Evolutionary conservation across 768 basidiomycete species (phyloP), one percentile per base, ranked within the genome.

Genomic region (Naganishia vishniacii): DNA sequence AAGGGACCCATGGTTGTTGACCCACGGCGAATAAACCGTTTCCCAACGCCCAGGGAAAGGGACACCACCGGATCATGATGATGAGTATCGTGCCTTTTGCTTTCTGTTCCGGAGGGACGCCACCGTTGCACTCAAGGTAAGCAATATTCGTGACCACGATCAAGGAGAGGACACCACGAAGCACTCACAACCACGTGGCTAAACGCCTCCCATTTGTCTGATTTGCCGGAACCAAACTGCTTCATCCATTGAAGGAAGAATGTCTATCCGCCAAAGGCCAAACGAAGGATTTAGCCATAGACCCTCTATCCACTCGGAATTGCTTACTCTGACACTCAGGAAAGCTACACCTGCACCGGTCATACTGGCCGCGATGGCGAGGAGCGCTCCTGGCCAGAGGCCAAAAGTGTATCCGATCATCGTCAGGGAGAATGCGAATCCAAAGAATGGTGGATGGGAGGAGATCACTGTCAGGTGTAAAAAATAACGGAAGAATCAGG

Each of bases 51-150:
- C 73, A 77, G 4, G 76, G 76, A 23, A 77, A 58, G 18, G 76
- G 76, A 61, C 74, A 77, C 58, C 72, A 77, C 20, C 76, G 60
- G 46, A 77, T 77, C 76, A 77, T 77, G 51, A 75, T 72, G 49
- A 77, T 65, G 41, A 77, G 59, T 2, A 72, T 69, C 1, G 72
- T 61, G 9, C 76, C 76, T 69, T 77, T 77, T n/a, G 67, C 69
- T 37, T 69, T 66, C 66, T 67, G 25, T 26, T 1, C 12, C 7
- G 9, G 18, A 11, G 11, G 37, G 20, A 51, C 23, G 28, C 28
- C 45, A 9, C 31, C 13, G 7, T 32, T 40, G 28, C 34, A 7
- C 16, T 11, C 13, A 12, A 61, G 25, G 26, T 15, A 15, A 37
- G 7, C 34, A 15, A 37, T 15, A 15, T 37, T 15, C 8, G 7